These are phyloP conservation scores for Apiospora arundinis DNA, from an alignment of 2,329 filamentous ascomycete species.

Conservation along the genomic window DNA sequence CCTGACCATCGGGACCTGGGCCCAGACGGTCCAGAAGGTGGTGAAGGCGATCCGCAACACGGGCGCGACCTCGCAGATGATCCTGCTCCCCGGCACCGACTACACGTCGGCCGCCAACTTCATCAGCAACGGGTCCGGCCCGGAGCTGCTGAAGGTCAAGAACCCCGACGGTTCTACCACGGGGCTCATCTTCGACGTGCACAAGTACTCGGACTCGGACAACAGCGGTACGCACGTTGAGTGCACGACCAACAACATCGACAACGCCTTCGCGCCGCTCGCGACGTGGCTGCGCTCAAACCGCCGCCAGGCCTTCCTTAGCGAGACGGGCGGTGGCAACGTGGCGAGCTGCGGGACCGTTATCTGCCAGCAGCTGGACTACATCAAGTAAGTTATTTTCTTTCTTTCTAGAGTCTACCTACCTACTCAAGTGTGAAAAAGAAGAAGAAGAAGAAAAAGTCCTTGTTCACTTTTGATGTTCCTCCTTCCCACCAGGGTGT, in stretches of 20 bases:
- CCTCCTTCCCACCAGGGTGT: too few relatives aligned
- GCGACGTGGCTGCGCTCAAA: constrained; percentile 43
- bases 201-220: constrained; percentile 66
- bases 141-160: constrained; percentile 57
- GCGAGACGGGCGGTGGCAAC: constrained; percentile 47
- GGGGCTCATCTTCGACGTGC: constrained; percentile 61
- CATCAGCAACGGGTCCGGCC: constrained; percentile 52
- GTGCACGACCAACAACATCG: constrained; percentile 54
- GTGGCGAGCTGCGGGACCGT: constrained; percentile 40
- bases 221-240: constrained; percentile 58
- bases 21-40: constrained; percentile 61
- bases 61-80: constrained; percentile 61
- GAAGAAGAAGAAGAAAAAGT: too few relatives aligned
- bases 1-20: constrained; percentile 59
- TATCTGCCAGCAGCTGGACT: constrained; percentile 40
- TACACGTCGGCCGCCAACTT: constrained; percentile 59
- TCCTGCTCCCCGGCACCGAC: constrained; percentile 68
- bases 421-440: too few relatives aligned
- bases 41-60: constrained; percentile 70
- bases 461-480: not conserved
- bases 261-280: constrained; percentile 39
- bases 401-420: too few relatives aligned
- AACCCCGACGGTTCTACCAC: constrained; percentile 62
- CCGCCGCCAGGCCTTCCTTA: constrained; percentile 41
- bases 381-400: constrained; percentile 32